Evolutionary conservation across 2,329 filamentous ascomycete species (phyloP), one percentile per base, ranked within the genome.

Genomic region (Arthroderma uncinatum): DNA sequence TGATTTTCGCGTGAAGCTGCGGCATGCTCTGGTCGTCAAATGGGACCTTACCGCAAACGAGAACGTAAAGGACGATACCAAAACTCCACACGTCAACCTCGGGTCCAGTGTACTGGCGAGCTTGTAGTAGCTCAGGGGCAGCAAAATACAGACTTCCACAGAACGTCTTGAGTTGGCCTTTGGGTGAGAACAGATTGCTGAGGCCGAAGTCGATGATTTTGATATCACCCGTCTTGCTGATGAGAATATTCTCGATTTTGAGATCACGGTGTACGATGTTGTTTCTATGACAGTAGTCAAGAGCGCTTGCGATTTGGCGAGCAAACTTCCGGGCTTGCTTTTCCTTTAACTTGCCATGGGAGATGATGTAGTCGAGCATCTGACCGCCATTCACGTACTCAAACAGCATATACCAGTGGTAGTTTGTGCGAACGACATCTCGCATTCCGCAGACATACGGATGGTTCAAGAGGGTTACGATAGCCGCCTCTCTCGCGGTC

Each of bases 371-470:
- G 76, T 98, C 93, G 60, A 98, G 83, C 93, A 98, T 97, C 74
- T 98, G 93, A 16, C 93, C 93, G 52, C 93, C 93, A 68, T 98
- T 96, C 72, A 98, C 93, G 71, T 93, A 96, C 75, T 98, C 93
- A 68, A 95, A 98, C 54, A 98, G 83, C 93, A 98, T 98, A 74
- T 98, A 98, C 93, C 93, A 98, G 73, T 98, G 93, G 70, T 96
- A 93, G 67, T 93, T 92, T 54, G 93, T 97, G 58, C 91, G 86
- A 57, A 97, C 87, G 25, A 96, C 90, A 74, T 98, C 93, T 63
- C 90, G 84, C 80, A 98, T 87, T 59, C 88, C 90, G 70, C 93
- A 97, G 58, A 98, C 94, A 68, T 95, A 94, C 12, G 92, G 93
- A 67, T 97, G 93, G 67, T 90, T 89, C 58, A 96, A 81, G 52